Conservation (phyloP, 306 rosid genomes). For the Phaseolus lunatus region DNA sequence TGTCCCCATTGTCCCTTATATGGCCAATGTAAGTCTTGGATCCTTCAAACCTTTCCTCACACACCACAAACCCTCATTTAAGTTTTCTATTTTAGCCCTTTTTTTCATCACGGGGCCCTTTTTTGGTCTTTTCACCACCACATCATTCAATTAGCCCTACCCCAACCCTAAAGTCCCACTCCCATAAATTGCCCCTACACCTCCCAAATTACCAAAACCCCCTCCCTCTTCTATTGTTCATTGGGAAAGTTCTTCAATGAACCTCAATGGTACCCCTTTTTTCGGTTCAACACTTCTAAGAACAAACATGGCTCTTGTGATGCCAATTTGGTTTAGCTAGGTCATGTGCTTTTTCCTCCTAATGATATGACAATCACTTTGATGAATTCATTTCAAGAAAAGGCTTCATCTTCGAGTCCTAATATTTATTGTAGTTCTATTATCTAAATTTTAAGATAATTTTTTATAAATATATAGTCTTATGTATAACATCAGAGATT, state of each 20-base stretch:
- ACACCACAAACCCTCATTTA: slow-evolving; percentile 25
- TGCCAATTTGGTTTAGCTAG: slow-evolving; percentile 17
- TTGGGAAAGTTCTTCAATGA: not conserved
- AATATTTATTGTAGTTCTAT: not conserved
- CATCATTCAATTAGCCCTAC: slow-evolving; percentile 50
- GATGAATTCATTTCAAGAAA: no score
- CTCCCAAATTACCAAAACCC: slow-evolving; percentile 40
- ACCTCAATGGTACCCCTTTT: slow-evolving; percentile 34
- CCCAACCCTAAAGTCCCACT: slow-evolving; percentile 51
- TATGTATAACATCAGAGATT: no score
- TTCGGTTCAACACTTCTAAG: slow-evolving; percentile 18
- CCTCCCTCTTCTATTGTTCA: not conserved
- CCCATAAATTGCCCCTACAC: slow-evolving; percentile 49
- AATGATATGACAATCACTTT: not conserved
- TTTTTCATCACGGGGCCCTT: slow-evolving; percentile 43
- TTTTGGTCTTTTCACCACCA: slow-evolving; percentile 51
- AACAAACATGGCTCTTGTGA: slow-evolving; percentile 13
- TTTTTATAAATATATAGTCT: no score
- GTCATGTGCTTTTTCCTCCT: not conserved
- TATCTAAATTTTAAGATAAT: not conserved
- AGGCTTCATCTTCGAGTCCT: no score
- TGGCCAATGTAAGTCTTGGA: slow-evolving; percentile 46
- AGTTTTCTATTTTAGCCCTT: slow-evolving; percentile 25
- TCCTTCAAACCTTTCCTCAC: slow-evolving; percentile 30
- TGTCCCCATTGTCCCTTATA: slow-evolving; percentile 65